Evolutionary conservation across 495 filamentous ascomycete genomes (phyloP).

Genomic region (Aspergillus wentii): DNA sequence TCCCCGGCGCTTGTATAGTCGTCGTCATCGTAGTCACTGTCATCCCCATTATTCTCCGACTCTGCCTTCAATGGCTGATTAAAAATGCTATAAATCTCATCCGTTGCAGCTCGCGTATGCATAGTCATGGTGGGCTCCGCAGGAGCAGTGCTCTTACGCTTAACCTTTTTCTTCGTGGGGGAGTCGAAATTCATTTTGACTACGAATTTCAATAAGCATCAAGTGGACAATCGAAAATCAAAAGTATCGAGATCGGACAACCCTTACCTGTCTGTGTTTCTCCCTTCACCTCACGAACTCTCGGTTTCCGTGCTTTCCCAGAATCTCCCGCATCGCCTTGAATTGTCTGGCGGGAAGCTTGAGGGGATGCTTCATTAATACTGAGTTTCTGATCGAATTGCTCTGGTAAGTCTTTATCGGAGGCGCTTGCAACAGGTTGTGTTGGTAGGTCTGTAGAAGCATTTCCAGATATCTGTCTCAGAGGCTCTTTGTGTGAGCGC

Average conservation of each 20-base stretch:
- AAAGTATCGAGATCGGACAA: too few species aligned
- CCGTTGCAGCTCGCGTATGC: constrained; percentile 89
- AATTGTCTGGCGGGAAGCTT: constrained; percentile 8
- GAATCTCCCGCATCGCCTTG: constrained; percentile 32
- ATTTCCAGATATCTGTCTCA: constrained; percentile 38
- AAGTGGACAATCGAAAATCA: too few species aligned
- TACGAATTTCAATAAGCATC: constrained; percentile 28
- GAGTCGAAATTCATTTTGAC: constrained; percentile 92
- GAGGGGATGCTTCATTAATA: constrained; percentile 15
- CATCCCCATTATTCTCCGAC: constrained; percentile 53
- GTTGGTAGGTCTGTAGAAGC: constrained; percentile 9
- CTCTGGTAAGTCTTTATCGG: constrained; percentile 18
- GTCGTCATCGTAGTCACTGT: constrained; percentile 67
- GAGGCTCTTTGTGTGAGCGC: constrained; percentile 36
- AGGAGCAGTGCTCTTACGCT: constrained; percentile 63
- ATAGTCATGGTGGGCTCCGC: constrained; percentile 98
- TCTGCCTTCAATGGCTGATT: constrained; percentile 75
- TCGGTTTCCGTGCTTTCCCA: constrained; percentile 57
- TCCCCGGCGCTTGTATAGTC: constrained; percentile 81
- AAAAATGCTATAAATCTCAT: constrained; percentile 96
- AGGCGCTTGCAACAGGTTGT: constrained; percentile 3
- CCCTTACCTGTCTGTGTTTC: constrained; percentile 81
- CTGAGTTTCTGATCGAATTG: constrained; percentile 25
- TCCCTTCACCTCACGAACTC: constrained; percentile 66
- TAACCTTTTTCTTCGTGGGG: constrained; percentile 71